Percentiles rank a stretch among this genome's conserved stretches.
Conservation (phyloP, 352 stramenopile species). For the Phytopythium mirpurense region DNA sequence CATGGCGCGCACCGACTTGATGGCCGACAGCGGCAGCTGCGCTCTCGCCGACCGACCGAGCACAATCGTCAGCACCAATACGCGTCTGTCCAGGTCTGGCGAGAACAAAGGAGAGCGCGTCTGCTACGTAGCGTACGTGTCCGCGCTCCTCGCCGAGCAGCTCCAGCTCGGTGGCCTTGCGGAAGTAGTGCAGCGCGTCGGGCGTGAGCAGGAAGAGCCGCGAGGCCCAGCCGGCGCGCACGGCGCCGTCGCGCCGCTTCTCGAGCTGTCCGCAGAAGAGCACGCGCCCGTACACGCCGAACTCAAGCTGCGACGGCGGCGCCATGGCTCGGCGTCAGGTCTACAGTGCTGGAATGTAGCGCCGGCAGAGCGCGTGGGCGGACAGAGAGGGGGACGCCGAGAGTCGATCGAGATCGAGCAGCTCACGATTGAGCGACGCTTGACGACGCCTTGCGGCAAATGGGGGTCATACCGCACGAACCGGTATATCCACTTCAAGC, state of each 20-base stretch:
- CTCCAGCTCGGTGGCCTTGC: constrained; percentile 62
- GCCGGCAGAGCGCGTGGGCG: no score
- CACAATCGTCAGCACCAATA: no score
- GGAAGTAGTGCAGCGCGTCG: constrained; percentile 78
- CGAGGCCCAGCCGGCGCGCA: constrained; percentile 67
- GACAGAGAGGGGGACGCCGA: no score
- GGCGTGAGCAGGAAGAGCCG: constrained; percentile 80
- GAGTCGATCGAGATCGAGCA: background rate
- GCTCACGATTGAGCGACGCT: background rate
- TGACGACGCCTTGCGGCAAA: no score
- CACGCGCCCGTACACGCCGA: constrained; percentile 66
- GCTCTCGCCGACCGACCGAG: no score
- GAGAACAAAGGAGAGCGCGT: background rate
- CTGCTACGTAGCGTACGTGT: constrained; percentile 23
- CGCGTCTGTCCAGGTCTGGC: no score
- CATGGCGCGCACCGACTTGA: constrained; percentile 71
- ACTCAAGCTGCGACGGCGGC: constrained; percentile 31
- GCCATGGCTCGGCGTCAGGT: no score
- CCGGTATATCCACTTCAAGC: constrained; percentile 1
- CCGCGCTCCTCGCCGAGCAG: constrained; percentile 77
- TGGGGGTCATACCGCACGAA: no score
- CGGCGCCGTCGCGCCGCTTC: constrained; percentile 69
- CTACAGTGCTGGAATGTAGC: no score
- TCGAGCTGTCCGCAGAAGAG: constrained; percentile 74
- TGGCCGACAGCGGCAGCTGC: constrained; percentile 55